phyloP scores from a whole-genome alignment of 2,329 filamentous ascomycete genomes.

The Lachnum nothofagi region DNA sequence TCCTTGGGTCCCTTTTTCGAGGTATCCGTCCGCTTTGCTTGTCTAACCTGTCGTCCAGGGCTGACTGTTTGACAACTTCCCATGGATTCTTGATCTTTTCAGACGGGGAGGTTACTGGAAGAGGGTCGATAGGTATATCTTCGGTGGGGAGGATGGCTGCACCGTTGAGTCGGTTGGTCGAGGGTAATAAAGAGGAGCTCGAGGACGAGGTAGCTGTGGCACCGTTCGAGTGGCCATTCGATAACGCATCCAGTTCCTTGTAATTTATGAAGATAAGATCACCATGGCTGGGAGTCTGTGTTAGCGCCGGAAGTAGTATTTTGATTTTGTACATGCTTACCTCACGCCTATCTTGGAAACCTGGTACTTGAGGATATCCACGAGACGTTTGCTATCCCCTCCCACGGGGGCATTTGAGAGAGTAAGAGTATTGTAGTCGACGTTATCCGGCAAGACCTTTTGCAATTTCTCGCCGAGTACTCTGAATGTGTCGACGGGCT shows the following conservation, averaged over 20 bases:
- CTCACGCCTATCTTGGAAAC: slow-evolving; percentile 56
- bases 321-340: slow-evolving; percentile 35
- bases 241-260: slow-evolving; percentile 50
- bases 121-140: slow-evolving; percentile 58
- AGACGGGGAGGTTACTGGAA: slow-evolving; percentile 48
- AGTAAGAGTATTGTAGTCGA: slow-evolving; percentile 55
- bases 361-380: slow-evolving; percentile 52
- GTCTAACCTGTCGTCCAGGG: slow-evolving; percentile 81
- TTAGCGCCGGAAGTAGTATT: neutral
- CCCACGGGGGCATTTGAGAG: slow-evolving; percentile 58
- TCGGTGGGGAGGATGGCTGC: slow-evolving; percentile 66
- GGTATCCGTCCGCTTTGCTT: slow-evolving; percentile 84
- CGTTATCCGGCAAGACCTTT: slow-evolving; percentile 54
- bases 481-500: slow-evolving; percentile 67
- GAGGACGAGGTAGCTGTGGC: slow-evolving; percentile 28
- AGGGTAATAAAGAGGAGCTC: slow-evolving; percentile 30
- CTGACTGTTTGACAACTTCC: slow-evolving; percentile 85
- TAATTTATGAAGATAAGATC: slow-evolving; percentile 88
- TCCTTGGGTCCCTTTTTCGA: slow-evolving; percentile 66
- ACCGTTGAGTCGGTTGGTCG: slow-evolving; percentile 70
- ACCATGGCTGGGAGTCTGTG: slow-evolving; percentile 59
- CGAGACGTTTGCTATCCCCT: slow-evolving; percentile 54
- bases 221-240: slow-evolving; percentile 39
- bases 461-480: slow-evolving; percentile 53
- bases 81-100: slow-evolving; percentile 78